These are phyloP conservation scores for Cardiospermum halicacabum DNA, from an alignment of 345 rosid species.

Conservation along the genomic window DNA sequence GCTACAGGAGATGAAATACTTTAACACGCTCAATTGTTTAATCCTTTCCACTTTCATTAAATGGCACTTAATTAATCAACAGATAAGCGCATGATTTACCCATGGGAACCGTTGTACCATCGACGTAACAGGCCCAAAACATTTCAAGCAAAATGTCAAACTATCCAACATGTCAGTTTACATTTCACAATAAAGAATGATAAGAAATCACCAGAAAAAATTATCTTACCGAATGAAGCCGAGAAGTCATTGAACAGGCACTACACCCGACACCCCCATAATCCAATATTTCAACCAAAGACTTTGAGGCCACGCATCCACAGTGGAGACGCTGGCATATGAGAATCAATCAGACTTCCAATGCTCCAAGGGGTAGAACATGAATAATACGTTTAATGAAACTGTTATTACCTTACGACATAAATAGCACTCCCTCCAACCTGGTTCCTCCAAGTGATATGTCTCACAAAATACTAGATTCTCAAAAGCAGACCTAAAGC, in stretches of 20 bases:
- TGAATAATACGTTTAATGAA: background rate
- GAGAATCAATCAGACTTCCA: slow-evolving; percentile 16
- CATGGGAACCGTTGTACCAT: background rate
- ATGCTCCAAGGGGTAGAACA: background rate
- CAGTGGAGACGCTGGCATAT: slow-evolving; percentile 73
- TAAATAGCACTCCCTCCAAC: slow-evolving; percentile 81
- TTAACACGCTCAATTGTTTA: background rate
- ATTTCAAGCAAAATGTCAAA: background rate
- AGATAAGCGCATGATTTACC: background rate
- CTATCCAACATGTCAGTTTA: background rate
- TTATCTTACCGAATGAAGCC: slow-evolving; percentile 41
- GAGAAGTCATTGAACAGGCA: slow-evolving; percentile 41
- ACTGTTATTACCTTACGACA: slow-evolving; percentile 53
- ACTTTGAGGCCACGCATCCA: slow-evolving; percentile 77
- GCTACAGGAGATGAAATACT: background rate
- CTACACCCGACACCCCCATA: slow-evolving; percentile 78
- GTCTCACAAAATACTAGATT: slow-evolving; percentile 54
- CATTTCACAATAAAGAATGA: background rate
- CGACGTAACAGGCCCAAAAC: background rate
- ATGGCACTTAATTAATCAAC: background rate
- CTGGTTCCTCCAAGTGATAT: slow-evolving; percentile 70
- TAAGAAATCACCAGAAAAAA: slow-evolving; percentile 11
- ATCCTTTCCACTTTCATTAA: slow-evolving; percentile 4
- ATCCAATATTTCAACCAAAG: slow-evolving; percentile 59
- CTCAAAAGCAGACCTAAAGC: slow-evolving; percentile 68